These are phyloP conservation scores for Tetragonia tetragonoides DNA, from an alignment of 148 eudicot species.

Conservation along the genomic window DNA sequence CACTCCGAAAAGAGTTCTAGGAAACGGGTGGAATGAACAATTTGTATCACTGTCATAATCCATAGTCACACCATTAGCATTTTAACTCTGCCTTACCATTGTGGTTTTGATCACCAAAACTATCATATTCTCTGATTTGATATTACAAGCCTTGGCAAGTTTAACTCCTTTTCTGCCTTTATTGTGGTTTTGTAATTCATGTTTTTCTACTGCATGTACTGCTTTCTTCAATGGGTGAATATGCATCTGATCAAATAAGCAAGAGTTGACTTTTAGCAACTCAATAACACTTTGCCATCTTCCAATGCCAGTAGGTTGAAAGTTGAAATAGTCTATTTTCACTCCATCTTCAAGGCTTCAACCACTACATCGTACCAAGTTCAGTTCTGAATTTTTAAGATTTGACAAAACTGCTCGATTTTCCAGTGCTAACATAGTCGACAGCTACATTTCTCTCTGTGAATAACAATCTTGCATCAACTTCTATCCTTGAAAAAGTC, in stretches of 20 bases:
- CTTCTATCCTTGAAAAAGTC: slow-evolving; percentile 7
- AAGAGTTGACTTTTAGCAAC: too few species aligned
- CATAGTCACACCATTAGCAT: too few species aligned
- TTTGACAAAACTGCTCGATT: background rate
- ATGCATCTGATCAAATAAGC: background rate
- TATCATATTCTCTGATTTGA: background rate
- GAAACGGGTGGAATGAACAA: too few species aligned
- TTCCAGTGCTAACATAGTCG: background rate
- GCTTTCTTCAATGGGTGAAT: background rate
- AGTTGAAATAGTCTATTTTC: too few species aligned
- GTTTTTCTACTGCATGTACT: background rate
- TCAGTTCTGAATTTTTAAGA: background rate
- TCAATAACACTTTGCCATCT: too few species aligned
- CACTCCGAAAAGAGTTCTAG: background rate
- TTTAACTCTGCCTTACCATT: too few species aligned
- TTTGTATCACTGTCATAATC: too few species aligned
- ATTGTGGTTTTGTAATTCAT: background rate
- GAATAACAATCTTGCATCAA: too few species aligned
- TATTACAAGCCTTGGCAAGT: background rate
- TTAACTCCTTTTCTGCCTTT: background rate
- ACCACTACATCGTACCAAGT: too few species aligned
- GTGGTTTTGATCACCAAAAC: too few species aligned
- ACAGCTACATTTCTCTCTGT: background rate
- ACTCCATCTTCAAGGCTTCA: too few species aligned
- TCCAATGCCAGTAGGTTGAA: too few species aligned